Conservation (phyloP, 441 rosid genomes). For the Omphalea diandra region DNA sequence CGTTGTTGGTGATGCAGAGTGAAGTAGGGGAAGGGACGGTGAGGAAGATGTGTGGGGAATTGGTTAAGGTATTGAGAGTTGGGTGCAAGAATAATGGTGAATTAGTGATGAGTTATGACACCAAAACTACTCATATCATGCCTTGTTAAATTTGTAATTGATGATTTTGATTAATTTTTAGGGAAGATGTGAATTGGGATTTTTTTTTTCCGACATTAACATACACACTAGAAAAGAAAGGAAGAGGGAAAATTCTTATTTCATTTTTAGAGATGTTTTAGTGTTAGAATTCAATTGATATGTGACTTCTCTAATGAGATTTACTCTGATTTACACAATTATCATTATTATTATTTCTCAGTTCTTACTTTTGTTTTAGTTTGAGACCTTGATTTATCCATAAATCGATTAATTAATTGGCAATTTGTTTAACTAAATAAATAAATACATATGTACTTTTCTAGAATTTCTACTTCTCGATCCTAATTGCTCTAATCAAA, state of each 20-base stretch:
- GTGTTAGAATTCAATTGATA: conserved; percentile 9
- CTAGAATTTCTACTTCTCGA: too few relatives aligned
- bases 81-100: conserved; percentile 9
- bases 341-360: not conserved
- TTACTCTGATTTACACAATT: conserved; percentile 3
- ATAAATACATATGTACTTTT: too few relatives aligned
- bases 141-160: conserved; percentile 26
- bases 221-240: not conserved
- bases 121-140: conserved; percentile 44
- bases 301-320: conserved; percentile 16
- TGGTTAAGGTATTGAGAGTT: conserved; percentile 50
- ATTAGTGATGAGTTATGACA: conserved; percentile 29
- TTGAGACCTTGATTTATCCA: too few relatives aligned
- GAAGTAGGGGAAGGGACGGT: conserved; percentile 56
- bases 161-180: not conserved
- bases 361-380: too few relatives aligned
- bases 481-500: too few relatives aligned
- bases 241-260: not conserved
- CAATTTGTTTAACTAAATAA: too few relatives aligned
- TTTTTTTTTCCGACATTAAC: not conserved
- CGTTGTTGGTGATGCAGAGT: conserved; percentile 75
- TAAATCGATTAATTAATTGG: too few relatives aligned
- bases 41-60: conserved; percentile 58
- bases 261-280: not conserved
- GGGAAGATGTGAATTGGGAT: not conserved